These are phyloP conservation scores for Coprinopsis strossmayeri DNA, from an alignment of 768 basidiomycete species.

Conservation along the genomic window DNA sequence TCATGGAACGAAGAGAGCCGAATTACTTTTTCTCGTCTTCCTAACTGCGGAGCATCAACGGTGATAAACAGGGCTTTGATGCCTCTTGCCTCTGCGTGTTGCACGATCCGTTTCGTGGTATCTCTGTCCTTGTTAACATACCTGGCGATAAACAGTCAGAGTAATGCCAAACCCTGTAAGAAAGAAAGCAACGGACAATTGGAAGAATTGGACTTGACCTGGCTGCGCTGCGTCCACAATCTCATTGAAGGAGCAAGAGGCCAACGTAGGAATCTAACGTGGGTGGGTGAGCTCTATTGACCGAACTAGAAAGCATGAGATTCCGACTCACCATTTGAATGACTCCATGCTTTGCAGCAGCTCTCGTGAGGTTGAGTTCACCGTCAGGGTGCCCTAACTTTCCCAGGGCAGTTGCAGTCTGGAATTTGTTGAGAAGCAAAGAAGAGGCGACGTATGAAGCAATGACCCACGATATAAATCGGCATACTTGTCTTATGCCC, in stretches of 20 bases:
- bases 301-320: not conserved
- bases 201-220: slow-evolving; percentile 79
- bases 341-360: slow-evolving; percentile 64
- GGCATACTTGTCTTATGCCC: slow-evolving; percentile 74
- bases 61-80: slow-evolving; percentile 95
- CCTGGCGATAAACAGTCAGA: slow-evolving; percentile 25
- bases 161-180: not conserved
- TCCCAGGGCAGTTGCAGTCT: slow-evolving; percentile 83
- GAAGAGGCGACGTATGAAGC: slow-evolving; percentile 6
- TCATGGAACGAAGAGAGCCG: not conserved
- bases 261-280: slow-evolving; percentile 79
- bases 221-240: slow-evolving; percentile 81
- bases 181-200: slow-evolving; percentile 46
- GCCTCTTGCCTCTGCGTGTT: slow-evolving; percentile 86
- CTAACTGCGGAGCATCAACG: slow-evolving; percentile 95
- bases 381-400: slow-evolving; percentile 97
- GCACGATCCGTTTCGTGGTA: slow-evolving; percentile 80
- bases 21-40: slow-evolving; percentile 75
- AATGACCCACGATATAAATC: slow-evolving; percentile 39
- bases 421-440: not conserved
- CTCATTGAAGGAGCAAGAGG: slow-evolving; percentile 95
- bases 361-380: slow-evolving; percentile 84
- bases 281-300: not conserved
- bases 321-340: slow-evolving; percentile 38
- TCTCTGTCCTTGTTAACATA: slow-evolving; percentile 90